These are phyloP conservation scores for Athelia sp. DNA, from an alignment of 1,284 basidiomycete species.

Conservation along the genomic window DNA sequence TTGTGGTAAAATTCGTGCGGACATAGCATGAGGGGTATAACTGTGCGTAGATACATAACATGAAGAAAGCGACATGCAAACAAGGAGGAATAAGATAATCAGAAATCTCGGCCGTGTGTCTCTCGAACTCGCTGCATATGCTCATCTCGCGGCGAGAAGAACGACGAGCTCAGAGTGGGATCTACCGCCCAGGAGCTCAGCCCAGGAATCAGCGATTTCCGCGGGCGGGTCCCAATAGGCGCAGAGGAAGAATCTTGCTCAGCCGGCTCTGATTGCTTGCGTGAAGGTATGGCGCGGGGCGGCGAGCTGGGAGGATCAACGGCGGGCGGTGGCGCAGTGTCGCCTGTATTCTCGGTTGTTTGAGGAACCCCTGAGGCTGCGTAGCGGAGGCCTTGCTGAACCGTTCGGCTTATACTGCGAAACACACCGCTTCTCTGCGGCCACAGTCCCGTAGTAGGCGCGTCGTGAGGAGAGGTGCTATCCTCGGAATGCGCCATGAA, in stretches of 20 bases:
- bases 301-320: too few relatives aligned
- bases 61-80: too few relatives aligned
- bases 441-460: constrained; percentile 14
- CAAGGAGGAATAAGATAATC: too few relatives aligned
- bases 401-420: constrained; percentile 45
- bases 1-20: too few relatives aligned
- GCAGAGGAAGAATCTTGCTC: not conserved
- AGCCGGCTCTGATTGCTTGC: too few relatives aligned
- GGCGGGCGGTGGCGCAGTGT: not conserved
- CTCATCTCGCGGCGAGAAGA: not conserved
- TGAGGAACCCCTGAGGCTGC: constrained; percentile 21
- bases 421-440: constrained; percentile 43
- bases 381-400: constrained; percentile 26
- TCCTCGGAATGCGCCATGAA: constrained; percentile 55
- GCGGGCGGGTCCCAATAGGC: not conserved
- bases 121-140: not conserved
- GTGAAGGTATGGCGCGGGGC: too few relatives aligned
- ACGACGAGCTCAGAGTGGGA: not conserved
- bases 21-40: too few relatives aligned
- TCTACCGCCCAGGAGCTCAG: constrained; percentile 5
- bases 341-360: not conserved
- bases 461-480: constrained; percentile 3
- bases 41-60: too few relatives aligned
- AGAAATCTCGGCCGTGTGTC: not conserved
- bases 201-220: not conserved